Conservation (phyloP, 2,329 filamentous ascomycete species). For the Alternaria atra region DNA sequence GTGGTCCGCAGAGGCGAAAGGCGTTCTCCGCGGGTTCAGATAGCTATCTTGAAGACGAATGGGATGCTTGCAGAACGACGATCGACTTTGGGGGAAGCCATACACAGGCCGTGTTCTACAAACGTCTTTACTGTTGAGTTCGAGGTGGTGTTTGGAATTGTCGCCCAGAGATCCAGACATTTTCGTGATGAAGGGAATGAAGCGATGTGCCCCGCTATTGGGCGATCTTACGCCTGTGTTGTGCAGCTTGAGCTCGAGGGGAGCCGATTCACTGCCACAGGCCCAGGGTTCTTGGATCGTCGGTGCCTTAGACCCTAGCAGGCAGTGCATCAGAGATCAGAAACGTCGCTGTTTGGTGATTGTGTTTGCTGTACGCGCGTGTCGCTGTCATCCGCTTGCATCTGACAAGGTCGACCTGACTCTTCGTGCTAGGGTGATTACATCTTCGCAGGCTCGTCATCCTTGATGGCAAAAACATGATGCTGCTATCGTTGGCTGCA, state of each 20-base stretch:
- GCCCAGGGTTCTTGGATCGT: constrained; percentile 14
- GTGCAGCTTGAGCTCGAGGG: constrained; percentile 5
- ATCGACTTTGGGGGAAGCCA: background rate
- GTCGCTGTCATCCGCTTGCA: constrained; percentile 7
- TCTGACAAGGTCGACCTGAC: background rate
- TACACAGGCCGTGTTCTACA: background rate
- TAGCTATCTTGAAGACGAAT: background rate
- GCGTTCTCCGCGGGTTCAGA: background rate
- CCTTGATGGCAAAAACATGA: background rate
- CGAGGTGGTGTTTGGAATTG: background rate
- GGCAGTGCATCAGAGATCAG: constrained; percentile 3
- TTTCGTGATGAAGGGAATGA: background rate
- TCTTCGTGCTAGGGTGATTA: background rate
- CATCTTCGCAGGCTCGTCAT: background rate
- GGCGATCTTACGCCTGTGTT: background rate
- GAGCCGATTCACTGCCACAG: background rate
- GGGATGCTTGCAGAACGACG: background rate
- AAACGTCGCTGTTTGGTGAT: constrained; percentile 4
- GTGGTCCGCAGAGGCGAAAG: background rate
- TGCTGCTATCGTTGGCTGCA: constrained; percentile 3
- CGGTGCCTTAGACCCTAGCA: constrained; percentile 12
- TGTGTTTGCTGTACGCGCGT: constrained; percentile 2
- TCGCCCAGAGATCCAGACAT: background rate
- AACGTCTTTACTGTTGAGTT: background rate
- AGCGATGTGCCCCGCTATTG: constrained; percentile 1